Base-by-base conservation (phyloP, 2,329 filamentous ascomycete genomes). In the Aspergillus sojae region DNA sequence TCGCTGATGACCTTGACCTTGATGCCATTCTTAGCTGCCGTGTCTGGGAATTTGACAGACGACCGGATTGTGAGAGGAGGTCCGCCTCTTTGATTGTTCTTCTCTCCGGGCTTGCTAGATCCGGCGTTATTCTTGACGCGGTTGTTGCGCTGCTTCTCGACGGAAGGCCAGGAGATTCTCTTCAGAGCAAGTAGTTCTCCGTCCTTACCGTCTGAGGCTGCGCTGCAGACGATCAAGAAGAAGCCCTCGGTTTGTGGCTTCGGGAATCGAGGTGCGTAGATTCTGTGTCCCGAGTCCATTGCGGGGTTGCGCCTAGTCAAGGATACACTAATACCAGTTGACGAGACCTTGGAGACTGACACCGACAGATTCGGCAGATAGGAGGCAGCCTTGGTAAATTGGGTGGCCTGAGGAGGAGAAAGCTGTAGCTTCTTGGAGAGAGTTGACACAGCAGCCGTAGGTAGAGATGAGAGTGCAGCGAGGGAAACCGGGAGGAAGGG, bases 161-260 rank as follows among this genome's bases (percentile, higher is more conserved):
- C 65, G 6, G 79, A 73, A 2, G 81, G 80, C 94, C 95, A 98
- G 1, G 89, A 89, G 0, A 95, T 86, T 34, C 95, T 84, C 84
- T 97, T 98, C 66, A 99, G 83, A 3, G 91, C 94, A 4, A 97
- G 78, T 45, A 98, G 84, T 69, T 97, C 92, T 63, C 94, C 92
- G 7, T 80, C 85, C 0, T 81, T 81, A 2, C 86, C 71, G 56
- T 74, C 72, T 0, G 72, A 58, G 5, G 68, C 67, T 43, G 72
- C 66, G 39, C 68, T 71, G 7, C 88, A 89, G 0, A 96, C 85
- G 26, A 98, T 75, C 16, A 95, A 87, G 77, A 99, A 98, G 86
- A 90, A 98, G 0, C 94, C 94, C 74, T 99, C 95, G 0, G 89
- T 95, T 78, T 99, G 95, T 19, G 93, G 89, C 79, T 99, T 99